A percentile compares a stretch with the other conserved stretches of the same genome.
Evolutionary conservation across 2,329 filamentous ascomycete genomes (phyloP).

Genomic region (Neofusicoccum ribis): DNA sequence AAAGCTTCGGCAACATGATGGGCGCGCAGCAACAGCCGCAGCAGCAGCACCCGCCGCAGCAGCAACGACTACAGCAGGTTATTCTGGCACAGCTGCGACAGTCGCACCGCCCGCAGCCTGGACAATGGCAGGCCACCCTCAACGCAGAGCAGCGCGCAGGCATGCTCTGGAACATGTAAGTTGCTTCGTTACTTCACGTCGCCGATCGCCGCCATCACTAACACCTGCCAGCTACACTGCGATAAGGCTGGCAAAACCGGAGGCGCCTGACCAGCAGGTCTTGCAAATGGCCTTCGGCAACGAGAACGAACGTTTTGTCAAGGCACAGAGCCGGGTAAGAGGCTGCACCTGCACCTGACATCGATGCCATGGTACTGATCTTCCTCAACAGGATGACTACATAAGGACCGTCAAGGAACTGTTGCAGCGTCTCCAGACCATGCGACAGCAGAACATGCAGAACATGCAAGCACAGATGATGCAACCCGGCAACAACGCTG

Average conservation of each 20-base stretch:
- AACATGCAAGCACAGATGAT: conserved; percentile 13
- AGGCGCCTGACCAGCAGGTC: not conserved
- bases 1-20: conserved; percentile 13
- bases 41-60: not conserved
- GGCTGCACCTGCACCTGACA: not conserved
- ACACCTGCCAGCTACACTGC: conserved; percentile 4
- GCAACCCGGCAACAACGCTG: conserved; percentile 2
- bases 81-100: conserved; percentile 7
- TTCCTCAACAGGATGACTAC: conserved; percentile 7
- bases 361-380: not conserved
- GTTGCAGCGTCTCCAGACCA: not conserved
- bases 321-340: not conserved
- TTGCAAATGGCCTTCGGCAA: not conserved
- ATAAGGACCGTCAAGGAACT: not conserved
- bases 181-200: not conserved
- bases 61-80: conserved; percentile 11
- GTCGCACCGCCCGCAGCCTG: not conserved
- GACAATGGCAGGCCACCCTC: conserved; percentile 3
- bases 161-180: conserved; percentile 17
- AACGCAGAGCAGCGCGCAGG: not conserved
- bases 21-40: conserved; percentile 11
- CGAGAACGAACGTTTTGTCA: not conserved
- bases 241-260: conserved; percentile 8
- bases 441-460: conserved; percentile 14
- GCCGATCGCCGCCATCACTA: not conserved